phyloP scores from a whole-genome alignment of 306 rosid genomes.

The Rosa multiflora region DNA sequence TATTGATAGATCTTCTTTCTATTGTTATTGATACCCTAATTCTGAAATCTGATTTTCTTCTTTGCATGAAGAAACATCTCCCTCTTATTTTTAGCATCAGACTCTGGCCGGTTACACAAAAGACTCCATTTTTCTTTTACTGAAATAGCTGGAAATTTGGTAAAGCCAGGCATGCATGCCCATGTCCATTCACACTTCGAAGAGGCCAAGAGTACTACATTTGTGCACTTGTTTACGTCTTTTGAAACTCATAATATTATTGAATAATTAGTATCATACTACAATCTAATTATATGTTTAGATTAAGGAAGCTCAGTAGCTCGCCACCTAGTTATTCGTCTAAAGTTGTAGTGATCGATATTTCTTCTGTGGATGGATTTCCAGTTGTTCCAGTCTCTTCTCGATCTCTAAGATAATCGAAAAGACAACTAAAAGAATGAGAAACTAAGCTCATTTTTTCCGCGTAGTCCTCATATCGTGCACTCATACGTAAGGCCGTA shows the following conservation, averaged over 20 bases:
- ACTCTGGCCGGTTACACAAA: background rate
- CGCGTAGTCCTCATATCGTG: background rate
- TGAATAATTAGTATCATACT: background rate
- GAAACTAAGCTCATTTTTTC: background rate
- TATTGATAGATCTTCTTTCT: background rate
- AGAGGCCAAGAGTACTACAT: background rate
- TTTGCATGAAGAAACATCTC: constrained; percentile 8
- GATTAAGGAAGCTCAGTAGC: background rate
- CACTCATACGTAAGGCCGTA: background rate
- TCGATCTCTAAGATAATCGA: background rate
- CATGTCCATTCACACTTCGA: constrained; percentile 11
- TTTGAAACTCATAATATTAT: background rate
- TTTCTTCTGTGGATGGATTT: background rate
- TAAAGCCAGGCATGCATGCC: background rate
- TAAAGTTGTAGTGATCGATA: background rate
- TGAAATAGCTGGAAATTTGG: constrained; percentile 8
- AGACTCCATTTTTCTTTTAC: background rate
- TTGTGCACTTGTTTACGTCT: background rate
- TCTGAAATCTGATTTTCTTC: constrained; percentile 10
- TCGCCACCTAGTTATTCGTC: background rate
- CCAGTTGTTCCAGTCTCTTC: background rate
- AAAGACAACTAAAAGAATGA: background rate
- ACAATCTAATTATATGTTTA: background rate
- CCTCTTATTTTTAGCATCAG: background rate
- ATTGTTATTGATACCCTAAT: background rate